Base-by-base conservation (phyloP, 2,329 filamentous ascomycete genomes). In the Thermothelomyces thermophilus region DNA sequence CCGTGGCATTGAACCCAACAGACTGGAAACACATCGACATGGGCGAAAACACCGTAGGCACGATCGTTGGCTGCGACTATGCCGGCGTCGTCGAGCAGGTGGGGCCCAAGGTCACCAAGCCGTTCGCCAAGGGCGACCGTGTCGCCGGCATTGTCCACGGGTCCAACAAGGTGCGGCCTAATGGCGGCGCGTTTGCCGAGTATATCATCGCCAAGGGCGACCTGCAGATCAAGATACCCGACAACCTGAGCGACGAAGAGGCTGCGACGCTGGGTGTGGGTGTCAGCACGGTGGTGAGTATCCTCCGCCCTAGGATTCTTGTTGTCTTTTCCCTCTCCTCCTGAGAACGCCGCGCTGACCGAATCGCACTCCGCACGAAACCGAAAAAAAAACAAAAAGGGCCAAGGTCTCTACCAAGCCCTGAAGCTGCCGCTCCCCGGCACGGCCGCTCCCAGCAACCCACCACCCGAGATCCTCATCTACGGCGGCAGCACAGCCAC, bases 401-500 rank as follows among this genome's bases (percentile, higher is more conserved):
- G 66, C 28, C 73, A 76, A 63, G 70, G 67, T 0, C 64, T 78
- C 5, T 77, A 75, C 62, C 69, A 74, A 51, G 59, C 61, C 5
- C 64, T 78, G 1, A 47, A 63, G 44, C 66, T 77, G 0, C 68
- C 72, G 0, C 3, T 22, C 14, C 66, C 71, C 20, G 34, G 14
- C 6, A 5, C 47, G 62, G 26, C 62, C 64, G n/a, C 63, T 68
- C 9, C 60, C 67, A 34, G 59, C 67, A 36, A 64, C 70, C 0
- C 57, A 4, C 35, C 47, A 1, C 34, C 42, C 5, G 30, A 48
- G 11, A 52, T 75, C 35, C 56, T 74, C 19, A 71, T 73, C 52
- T 73, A 74, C 47, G 73, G 71, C 36, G 71, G 70, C 14, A 74
- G 75, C 62, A 81, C 74, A 9, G 77, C 76, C 2, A 79, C 78